Percentiles rank a stretch among this genome's conserved stretches.
Evolutionary conservation across 2,329 filamentous ascomycete genomes (phyloP).

Genomic region (Alternaria longipes): DNA sequence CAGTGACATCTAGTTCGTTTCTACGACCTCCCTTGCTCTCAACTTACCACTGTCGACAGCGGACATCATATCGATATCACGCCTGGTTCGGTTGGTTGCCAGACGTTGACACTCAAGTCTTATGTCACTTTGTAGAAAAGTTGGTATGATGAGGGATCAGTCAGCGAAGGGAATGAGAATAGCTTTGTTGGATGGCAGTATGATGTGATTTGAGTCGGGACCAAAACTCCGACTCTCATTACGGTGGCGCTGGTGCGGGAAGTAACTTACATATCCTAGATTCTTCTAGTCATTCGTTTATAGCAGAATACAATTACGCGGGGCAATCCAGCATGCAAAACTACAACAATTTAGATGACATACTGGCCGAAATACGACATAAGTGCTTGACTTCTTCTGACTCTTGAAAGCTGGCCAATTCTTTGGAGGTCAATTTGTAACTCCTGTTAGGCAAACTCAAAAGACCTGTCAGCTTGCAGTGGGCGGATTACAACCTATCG

Average conservation of each 20-base stretch:
- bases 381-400: background rate
- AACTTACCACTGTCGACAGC: background rate
- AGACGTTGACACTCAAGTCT: constrained; percentile 14
- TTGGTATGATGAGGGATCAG: background rate
- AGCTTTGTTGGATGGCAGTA: background rate
- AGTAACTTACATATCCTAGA: background rate
- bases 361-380: background rate
- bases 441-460: background rate
- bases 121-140: constrained; percentile 11
- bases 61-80: constrained; percentile 14
- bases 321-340: background rate
- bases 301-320: background rate
- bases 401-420: background rate
- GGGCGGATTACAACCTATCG: background rate
- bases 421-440: background rate
- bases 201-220: constrained; percentile 6
- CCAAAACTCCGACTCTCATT: constrained; percentile 9
- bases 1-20: constrained; percentile 7
- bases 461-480: background rate
- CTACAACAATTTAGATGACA: no score
- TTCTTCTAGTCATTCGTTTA: background rate
- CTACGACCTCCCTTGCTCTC: constrained; percentile 12
- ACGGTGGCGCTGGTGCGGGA: background rate
- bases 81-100: constrained; percentile 11
- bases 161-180: background rate